Evolutionary conservation across 2,329 filamentous ascomycete species (phyloP), one percentile per base, ranked within the genome.

Genomic region (Fusarium torulosum): DNA sequence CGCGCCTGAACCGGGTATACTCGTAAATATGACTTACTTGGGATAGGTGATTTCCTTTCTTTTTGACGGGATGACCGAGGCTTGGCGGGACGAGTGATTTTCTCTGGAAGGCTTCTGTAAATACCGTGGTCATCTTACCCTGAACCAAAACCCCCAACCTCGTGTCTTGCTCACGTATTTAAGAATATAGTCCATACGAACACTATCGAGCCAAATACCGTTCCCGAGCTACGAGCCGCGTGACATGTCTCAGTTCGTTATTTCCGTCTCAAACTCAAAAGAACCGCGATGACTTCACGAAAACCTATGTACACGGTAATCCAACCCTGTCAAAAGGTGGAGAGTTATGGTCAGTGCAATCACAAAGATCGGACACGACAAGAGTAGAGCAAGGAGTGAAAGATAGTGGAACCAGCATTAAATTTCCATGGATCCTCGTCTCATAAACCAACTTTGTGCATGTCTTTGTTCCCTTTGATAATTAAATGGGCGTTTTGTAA

Each of bases 241-340:
- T 57, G 59, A 56, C 15, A 33, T 43, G 44, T 33, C 37, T 57
- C n/a, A 43, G 27, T 17, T 20, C 6, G 23, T 29, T 11, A n/a
- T n/a, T n/a, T 19, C 17, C 35, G 8, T 19, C 35, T n/a, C 8
- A n/a, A n/a, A n/a, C 35, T 37, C 35, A 10, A 37, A 7, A 31
- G 19, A 29, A 42, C 31, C 50, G 46, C 60, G 55, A 57, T 63
- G 59, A 45, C 43, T 63, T 63, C 27, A 33, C 35, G 29, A 54
- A 35, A 54, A 55, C 29, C 46, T 53, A 20, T 20, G 14, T 46
- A 37, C 7, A n/a, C 17, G 35, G n/a, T 10, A 9, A 10, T n/a
- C 27, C 15, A 63, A 38, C 40, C 37, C 6, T 31, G 44, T 42
- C 33, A 63, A 27, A 45, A 58, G 42, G 58, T 19, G 51, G 40